Percentiles rank a stretch among this genome's conserved stretches.
phyloP scores from a whole-genome alignment of 108 stramenopile genomes.

The Conticribra guillardii region DNA sequence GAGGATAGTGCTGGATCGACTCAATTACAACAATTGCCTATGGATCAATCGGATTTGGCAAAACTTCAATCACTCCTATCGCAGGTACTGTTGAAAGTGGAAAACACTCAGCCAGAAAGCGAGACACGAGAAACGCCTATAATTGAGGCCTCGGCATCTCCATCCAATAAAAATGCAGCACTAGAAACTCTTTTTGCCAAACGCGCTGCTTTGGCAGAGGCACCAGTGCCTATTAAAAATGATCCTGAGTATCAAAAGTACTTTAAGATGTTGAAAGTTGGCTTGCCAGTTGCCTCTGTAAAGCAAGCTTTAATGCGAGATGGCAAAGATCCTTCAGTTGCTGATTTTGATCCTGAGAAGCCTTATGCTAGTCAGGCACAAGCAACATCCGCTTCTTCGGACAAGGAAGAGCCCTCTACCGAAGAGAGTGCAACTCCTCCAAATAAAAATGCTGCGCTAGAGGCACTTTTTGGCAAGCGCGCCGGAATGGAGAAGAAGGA shows the following conservation, averaged over 20 bases:
- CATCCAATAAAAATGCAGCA: conserved; percentile 12
- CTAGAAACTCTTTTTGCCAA: conserved; percentile 34
- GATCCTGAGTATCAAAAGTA: conserved; percentile 77
- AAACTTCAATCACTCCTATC: conserved; percentile 39
- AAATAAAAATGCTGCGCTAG: not conserved
- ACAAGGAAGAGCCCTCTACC: conserved; percentile 3
- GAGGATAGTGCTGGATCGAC: conserved; percentile 3
- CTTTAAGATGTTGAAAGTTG: conserved; percentile 59
- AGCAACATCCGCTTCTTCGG: not conserved
- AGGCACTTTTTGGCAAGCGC: not conserved
- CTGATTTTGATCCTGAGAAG: conserved; percentile 71
- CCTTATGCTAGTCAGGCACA: conserved; percentile 51
- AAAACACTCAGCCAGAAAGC: not conserved
- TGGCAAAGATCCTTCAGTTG: conserved; percentile 61
- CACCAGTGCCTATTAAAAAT: conserved; percentile 59
- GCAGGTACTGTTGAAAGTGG: conserved; percentile 26
- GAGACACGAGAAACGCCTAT: not conserved
- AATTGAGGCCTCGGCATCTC: too few species aligned
- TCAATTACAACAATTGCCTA: not conserved
- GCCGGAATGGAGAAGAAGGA: conserved; percentile 27
- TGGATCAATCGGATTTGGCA: conserved; percentile 20
- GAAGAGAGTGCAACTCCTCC: not conserved
- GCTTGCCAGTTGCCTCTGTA: conserved; percentile 48
- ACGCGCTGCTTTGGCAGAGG: conserved; percentile 21
- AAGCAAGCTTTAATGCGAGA: conserved; percentile 71